These are phyloP conservation scores for Hirsutella minnesotensis DNA, from an alignment of 2,329 filamentous ascomycete species.

Conservation along the genomic window DNA sequence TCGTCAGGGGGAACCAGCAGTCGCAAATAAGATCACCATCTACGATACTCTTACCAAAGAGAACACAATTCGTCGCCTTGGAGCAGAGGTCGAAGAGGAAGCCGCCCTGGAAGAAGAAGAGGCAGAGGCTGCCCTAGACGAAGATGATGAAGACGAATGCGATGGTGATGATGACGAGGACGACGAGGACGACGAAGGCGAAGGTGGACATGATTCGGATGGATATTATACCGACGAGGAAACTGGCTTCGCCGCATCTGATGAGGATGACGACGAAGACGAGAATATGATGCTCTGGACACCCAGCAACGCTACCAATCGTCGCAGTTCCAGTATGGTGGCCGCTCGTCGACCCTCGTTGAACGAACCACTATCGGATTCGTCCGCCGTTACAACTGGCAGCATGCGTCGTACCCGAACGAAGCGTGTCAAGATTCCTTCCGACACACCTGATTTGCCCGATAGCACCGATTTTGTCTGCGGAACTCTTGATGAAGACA, in stretches of 20 bases:
- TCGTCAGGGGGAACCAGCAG: constrained; percentile 49
- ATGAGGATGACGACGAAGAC: constrained; percentile 56
- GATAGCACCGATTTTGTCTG: constrained; percentile 99
- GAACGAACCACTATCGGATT: constrained; percentile 44
- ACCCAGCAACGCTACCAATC: constrained; percentile 27
- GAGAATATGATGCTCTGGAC: constrained; percentile 49
- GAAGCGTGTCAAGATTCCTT: constrained; percentile 14
- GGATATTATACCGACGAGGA: constrained; percentile 68
- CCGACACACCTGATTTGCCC: constrained; percentile 67
- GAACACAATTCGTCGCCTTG: constrained; percentile 73
- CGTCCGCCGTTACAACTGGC: constrained; percentile 39
- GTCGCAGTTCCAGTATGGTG: constrained; percentile 23
- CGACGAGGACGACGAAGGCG: constrained; percentile 36
- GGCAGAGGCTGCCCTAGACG: constrained; percentile 27
- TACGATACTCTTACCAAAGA: constrained; percentile 85
- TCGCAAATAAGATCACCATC: constrained; percentile 66
- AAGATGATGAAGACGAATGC: constrained; percentile 36
- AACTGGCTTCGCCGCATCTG: constrained; percentile 56
- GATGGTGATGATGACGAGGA: constrained; percentile 41
- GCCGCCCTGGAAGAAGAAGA: constrained; percentile 64
- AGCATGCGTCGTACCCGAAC: constrained; percentile 16
- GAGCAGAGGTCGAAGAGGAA: constrained; percentile 85
- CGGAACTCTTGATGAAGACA: constrained; percentile 90
- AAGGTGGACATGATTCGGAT: constrained; percentile 47
- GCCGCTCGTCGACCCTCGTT: constrained; percentile 23